Percentiles rank a stretch among this genome's conserved stretches.
Evolutionary conservation across 225 moss, liverwort and hornwort species (phyloP).

Genomic region (Pseudoscleropodium purum): DNA sequence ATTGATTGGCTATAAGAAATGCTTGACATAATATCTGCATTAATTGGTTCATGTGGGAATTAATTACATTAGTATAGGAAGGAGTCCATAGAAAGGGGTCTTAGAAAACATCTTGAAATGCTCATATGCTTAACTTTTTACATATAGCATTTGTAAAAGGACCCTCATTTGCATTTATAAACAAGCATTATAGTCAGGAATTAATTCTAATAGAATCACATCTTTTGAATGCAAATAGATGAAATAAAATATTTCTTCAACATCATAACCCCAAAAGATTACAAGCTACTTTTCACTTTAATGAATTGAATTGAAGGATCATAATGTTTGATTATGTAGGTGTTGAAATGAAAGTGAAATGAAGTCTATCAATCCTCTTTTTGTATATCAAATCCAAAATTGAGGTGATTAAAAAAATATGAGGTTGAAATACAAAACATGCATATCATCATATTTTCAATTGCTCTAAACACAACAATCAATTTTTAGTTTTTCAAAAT

Average conservation of each 20-base stretch:
- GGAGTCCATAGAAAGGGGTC: accelerated
- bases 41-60: no score
- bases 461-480: not conserved
- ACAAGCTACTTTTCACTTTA: not conserved
- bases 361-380: not conserved
- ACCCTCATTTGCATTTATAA: not conserved
- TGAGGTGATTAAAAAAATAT: not conserved
- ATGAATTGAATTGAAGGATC: not conserved
- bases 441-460: not conserved
- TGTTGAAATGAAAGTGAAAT: not conserved
- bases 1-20: constrained; percentile 40
- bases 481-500: not conserved
- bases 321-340: not conserved
- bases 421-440: not conserved
- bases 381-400: not conserved
- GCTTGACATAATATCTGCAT: constrained; percentile 53
- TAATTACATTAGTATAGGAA: not conserved
- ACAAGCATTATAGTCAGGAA: accelerated
- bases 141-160: accelerated
- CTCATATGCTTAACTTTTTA: not conserved
- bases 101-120: not conserved
- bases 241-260: not conserved
- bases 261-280: accelerated
- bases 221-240: not conserved
- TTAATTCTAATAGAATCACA: not conserved